Percentiles rank a stretch among this genome's conserved stretches.
Evolutionary conservation across 306 rosid genomes (phyloP).

Genomic region (Dalbergia cochinchinensis): DNA sequence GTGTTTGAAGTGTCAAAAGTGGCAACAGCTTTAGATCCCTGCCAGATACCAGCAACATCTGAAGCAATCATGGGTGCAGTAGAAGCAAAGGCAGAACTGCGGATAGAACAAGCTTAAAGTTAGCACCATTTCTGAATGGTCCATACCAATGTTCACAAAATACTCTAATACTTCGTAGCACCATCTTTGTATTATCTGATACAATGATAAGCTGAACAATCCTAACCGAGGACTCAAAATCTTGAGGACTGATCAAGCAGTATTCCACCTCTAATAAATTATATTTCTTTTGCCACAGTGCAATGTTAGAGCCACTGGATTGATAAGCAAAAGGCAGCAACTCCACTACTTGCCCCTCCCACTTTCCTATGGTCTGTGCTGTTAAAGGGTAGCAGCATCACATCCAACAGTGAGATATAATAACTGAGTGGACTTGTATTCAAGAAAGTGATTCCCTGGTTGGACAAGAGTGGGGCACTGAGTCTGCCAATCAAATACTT

Average conservation of each 20-base stretch:
- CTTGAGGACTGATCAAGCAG: constrained; percentile 84
- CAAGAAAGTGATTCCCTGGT: constrained; percentile 58
- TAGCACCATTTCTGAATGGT: constrained; percentile 94
- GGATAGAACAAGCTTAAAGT: constrained; percentile 87
- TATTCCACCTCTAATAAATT: constrained; percentile 79
- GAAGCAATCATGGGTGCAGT: constrained; percentile 70
- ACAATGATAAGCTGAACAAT: constrained; percentile 64
- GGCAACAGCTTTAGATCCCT: constrained; percentile 64
- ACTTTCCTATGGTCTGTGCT: constrained; percentile 66
- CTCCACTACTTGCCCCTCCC: constrained; percentile 52
- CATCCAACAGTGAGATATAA: constrained; percentile 96
- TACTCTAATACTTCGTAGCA: constrained; percentile 61
- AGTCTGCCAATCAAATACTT: constrained; percentile 95
- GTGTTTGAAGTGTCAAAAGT: constrained; percentile 49
- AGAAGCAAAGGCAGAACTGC: constrained; percentile 87
- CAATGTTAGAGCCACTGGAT: constrained; percentile 77
- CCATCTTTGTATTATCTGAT: constrained; percentile 50
- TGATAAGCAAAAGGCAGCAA: constrained; percentile 84
- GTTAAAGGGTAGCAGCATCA: constrained; percentile 83
- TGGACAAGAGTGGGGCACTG: constrained; percentile 95
- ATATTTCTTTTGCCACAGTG: constrained; percentile 68
- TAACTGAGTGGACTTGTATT: constrained; percentile 72
- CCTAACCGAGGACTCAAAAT: constrained; percentile 86
- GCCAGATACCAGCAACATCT: constrained; percentile 80
- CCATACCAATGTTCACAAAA: constrained; percentile 95